Base-by-base conservation (phyloP, 192 early-diverging fungal genomes). In the Paraglomus occultum region DNA sequence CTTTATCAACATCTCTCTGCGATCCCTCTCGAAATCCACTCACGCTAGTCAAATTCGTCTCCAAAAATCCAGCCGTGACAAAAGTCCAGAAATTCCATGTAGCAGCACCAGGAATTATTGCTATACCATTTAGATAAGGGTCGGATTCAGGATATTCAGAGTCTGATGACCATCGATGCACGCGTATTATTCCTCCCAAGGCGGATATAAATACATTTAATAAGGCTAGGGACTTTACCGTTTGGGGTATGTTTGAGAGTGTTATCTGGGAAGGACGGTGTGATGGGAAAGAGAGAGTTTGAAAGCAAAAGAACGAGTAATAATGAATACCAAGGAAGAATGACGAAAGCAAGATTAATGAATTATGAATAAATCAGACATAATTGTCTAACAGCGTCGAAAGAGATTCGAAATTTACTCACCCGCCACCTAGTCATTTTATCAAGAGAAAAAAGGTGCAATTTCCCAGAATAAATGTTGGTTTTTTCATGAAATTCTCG, bases 31-130 rank as follows among this genome's bases (percentile, higher is more conserved):
- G 7, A 39, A 47, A 23, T 22, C 43, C 10, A 67, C 77, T 65
- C 77, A 88, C 86, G 39, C 68, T 50, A 8, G 81, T 50, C 5
- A 75, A 59, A 71, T 80, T 87, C 40, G 67, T 72, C 61, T 89
- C 88, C 47, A 80, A 83, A 22, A 88, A 79, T 3, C 79, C 74
- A 18, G 85, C 84, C 8, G 87, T 88, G 18, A 82, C 20, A 43
- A 89, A 85, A 1, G 86, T 87, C 88, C 88, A 89, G 45, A 74
- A 74, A 55, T 59, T 49, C 38, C 67, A 55, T 5, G 73, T 44
- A 5, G 70, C 67, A 38, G 67, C 73, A 18, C 74, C 76, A 57
- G 79, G 79, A 7, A 80, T 71, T 14, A 80, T 51, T 2, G 71
- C 79, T 17, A 80, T 17, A 18, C 73, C 42, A 2, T 73, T 73